Conservation (phyloP, 352 stramenopile species). For the Phytopythium delawarense region DNA sequence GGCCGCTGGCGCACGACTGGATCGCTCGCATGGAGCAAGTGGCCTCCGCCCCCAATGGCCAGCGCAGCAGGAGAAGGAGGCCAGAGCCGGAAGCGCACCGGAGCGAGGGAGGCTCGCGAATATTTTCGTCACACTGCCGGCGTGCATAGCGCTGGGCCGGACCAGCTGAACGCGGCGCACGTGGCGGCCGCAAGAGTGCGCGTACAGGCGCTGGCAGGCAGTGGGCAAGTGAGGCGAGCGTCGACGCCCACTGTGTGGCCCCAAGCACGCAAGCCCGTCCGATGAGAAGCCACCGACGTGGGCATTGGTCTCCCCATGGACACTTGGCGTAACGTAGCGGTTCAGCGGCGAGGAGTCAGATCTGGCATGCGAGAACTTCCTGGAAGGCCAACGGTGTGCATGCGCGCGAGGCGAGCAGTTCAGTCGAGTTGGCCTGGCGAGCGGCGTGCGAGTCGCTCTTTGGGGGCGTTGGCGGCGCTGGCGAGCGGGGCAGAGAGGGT, state of each 20-base stretch:
- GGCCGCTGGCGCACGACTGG: constrained; percentile 1
- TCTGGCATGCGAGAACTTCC: background rate
- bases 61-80: background rate
- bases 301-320: too few relatives aligned
- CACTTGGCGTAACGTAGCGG: background rate
- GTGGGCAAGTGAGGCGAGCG: background rate
- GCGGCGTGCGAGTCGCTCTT: too few relatives aligned
- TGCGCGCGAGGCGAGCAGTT: background rate
- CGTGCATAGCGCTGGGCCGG: background rate
- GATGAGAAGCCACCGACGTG: background rate
- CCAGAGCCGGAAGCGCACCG: constrained; percentile 2
- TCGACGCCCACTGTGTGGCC: background rate
- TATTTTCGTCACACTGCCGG: background rate
- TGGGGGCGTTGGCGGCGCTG: too few relatives aligned
- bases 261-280: background rate
- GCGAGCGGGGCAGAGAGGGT: too few relatives aligned
- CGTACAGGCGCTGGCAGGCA: background rate
- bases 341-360: background rate
- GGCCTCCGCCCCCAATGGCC: background rate
- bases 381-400: too few relatives aligned
- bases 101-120: background rate
- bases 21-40: constrained; percentile 2
- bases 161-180: background rate
- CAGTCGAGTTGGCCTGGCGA: background rate
- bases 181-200: background rate